phyloP scores from a whole-genome alignment of 192 early-diverging fungal genomes.

The Coemansia sp. region DNA sequence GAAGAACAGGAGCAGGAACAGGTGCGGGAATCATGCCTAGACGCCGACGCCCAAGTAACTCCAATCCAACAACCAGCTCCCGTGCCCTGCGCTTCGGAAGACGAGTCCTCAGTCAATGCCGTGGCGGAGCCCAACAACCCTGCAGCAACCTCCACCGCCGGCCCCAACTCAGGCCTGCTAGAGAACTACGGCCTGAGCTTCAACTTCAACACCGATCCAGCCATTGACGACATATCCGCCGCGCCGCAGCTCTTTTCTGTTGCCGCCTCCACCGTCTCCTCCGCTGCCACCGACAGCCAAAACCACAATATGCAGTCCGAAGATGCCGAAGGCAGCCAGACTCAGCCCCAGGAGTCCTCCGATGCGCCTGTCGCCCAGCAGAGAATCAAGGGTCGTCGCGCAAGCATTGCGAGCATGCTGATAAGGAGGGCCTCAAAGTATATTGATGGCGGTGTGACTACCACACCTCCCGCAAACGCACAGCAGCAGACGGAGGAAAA shows the following conservation, averaged over 20 bases:
- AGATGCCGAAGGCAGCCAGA: not conserved
- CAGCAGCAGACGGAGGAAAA: no score
- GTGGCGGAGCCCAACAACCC: not conserved
- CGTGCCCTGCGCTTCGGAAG: not conserved
- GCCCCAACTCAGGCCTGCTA: not conserved
- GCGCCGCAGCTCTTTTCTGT: slow-evolving; percentile 31
- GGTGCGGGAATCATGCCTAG: no score
- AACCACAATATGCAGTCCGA: not conserved
- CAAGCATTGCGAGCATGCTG: slow-evolving; percentile 43
- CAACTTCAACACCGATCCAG: slow-evolving; percentile 39
- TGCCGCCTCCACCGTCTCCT: not conserved
- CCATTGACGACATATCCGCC: slow-evolving; percentile 25
- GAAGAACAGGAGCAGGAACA: no score
- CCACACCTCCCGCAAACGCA: no score
- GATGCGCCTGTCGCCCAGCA: not conserved
- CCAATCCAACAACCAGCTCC: not conserved
- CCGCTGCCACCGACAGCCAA: not conserved
- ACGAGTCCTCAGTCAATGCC: not conserved
- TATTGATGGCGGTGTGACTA: not conserved
- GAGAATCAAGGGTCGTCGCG: slow-evolving; percentile 25
- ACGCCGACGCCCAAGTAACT: no score
- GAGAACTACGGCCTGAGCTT: slow-evolving; percentile 33
- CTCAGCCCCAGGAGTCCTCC: not conserved
- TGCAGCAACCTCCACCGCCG: not conserved
- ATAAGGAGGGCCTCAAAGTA: slow-evolving; percentile 11